Evolutionary conservation across 768 basidiomycete genomes (phyloP).

Genomic region (Cystofilobasidium bisporidii): DNA sequence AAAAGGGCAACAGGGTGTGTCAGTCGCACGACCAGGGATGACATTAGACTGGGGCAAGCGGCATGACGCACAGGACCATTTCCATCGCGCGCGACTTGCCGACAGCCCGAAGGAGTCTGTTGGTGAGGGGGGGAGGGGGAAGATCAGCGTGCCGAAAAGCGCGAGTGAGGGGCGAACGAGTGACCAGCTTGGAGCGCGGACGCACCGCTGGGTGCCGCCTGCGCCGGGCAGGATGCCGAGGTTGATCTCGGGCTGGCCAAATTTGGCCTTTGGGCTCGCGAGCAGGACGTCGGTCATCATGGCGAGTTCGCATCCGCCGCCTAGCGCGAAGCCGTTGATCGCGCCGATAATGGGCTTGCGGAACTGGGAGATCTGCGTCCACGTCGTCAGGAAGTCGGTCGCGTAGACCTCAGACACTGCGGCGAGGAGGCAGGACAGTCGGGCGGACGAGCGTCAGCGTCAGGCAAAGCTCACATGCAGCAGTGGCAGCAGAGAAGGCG

Average conservation of each 20-base stretch:
- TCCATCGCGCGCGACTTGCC: slow-evolving; percentile 96
- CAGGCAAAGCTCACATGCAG: not conserved
- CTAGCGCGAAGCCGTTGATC: slow-evolving; percentile 93
- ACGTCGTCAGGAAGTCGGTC: slow-evolving; percentile 68
- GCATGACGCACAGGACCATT: slow-evolving; percentile 50
- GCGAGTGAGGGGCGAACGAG: too few relatives aligned
- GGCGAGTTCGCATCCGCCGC: slow-evolving; percentile 93
- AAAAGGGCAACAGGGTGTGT: not conserved
- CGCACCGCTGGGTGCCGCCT: slow-evolving; percentile 27
- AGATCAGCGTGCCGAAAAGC: too few relatives aligned
- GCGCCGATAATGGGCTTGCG: slow-evolving; percentile 93
- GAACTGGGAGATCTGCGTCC: slow-evolving; percentile 61
- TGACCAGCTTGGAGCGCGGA: not conserved
- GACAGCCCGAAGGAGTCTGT: slow-evolving; percentile 48
- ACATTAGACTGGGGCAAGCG: too few relatives aligned
- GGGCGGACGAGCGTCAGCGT: not conserved
- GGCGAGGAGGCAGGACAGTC: not conserved
- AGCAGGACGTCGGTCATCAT: slow-evolving; percentile 92
- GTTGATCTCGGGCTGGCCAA: slow-evolving; percentile 94
- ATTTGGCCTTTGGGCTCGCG: slow-evolving; percentile 73
- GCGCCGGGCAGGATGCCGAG: slow-evolving; percentile 30
- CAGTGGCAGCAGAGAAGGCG: slow-evolving; percentile 7
- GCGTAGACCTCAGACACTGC: slow-evolving; percentile 78
- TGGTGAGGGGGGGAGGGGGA: too few relatives aligned
- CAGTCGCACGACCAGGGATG: too few relatives aligned